phyloP scores from a whole-genome alignment of 768 basidiomycete species.

The Rhizopogon roseolus region DNA sequence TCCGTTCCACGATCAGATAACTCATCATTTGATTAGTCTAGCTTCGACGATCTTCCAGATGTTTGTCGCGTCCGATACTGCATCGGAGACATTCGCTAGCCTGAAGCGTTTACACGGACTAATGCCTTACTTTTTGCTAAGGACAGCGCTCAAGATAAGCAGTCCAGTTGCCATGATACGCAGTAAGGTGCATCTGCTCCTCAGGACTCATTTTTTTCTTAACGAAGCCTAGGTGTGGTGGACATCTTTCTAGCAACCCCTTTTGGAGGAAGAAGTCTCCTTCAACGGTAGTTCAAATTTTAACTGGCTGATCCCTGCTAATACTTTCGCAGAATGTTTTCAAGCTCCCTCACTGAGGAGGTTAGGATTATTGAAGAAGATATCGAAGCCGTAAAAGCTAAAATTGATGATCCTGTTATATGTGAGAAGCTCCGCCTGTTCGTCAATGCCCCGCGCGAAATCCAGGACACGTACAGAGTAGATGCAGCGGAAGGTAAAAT shows the following conservation, averaged over 20 bases:
- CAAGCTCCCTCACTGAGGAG: slow-evolving; percentile 86
- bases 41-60: slow-evolving; percentile 96
- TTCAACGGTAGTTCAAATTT: slow-evolving; percentile 61
- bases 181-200: slow-evolving; percentile 36
- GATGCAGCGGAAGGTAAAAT: slow-evolving; percentile 75
- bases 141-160: slow-evolving; percentile 84
- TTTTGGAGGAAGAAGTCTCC: slow-evolving; percentile 87
- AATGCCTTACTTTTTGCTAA: slow-evolving; percentile 98
- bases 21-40: slow-evolving; percentile 44
- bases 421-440: slow-evolving; percentile 86
- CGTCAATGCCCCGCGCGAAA: slow-evolving; percentile 82
- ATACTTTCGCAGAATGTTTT: slow-evolving; percentile 77
- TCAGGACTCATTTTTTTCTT: slow-evolving; percentile 1
- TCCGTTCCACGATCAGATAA: slow-evolving; percentile 5
- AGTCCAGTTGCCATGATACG: slow-evolving; percentile 98
- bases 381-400: slow-evolving; percentile 81
- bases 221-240: slow-evolving; percentile 47
- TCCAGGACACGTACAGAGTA: slow-evolving; percentile 74
- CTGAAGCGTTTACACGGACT: slow-evolving; percentile 92
- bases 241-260: slow-evolving; percentile 97
- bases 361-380: slow-evolving; percentile 81
- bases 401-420: slow-evolving; percentile 83
- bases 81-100: slow-evolving; percentile 82
- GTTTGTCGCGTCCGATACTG: slow-evolving; percentile 88
- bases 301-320: neutral